These are phyloP conservation scores for Parastagonospora avenae DNA, from an alignment of 2,329 filamentous ascomycete species.

Conservation along the genomic window DNA sequence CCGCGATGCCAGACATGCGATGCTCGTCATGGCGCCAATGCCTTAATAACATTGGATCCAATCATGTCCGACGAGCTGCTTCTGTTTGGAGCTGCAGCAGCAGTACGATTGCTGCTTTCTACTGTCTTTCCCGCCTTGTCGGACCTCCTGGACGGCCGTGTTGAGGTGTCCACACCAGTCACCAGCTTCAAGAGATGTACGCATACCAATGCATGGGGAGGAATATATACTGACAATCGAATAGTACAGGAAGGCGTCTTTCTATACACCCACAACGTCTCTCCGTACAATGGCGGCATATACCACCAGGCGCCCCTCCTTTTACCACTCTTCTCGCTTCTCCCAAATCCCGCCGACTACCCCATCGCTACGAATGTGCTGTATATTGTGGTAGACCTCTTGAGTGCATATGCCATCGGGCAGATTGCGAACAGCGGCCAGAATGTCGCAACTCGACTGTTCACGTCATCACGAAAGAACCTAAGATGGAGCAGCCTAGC, in stretches of 20 bases:
- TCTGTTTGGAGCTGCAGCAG: slow-evolving; percentile 76
- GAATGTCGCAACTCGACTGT: slow-evolving; percentile 69
- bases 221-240: slow-evolving; percentile 9
- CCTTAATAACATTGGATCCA: slow-evolving; percentile 3
- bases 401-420: slow-evolving; percentile 79
- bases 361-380: slow-evolving; percentile 79
- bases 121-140: slow-evolving; percentile 81
- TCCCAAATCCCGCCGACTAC: slow-evolving; percentile 71
- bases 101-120: slow-evolving; percentile 80
- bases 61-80: slow-evolving; percentile 64
- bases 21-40: slow-evolving; percentile 18
- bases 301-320: slow-evolving; percentile 80
- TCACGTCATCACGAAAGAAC: slow-evolving; percentile 76
- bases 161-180: slow-evolving; percentile 95
- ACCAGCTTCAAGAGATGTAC: slow-evolving; percentile 97
- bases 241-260: slow-evolving; percentile 95
- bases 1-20: slow-evolving; percentile 1
- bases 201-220: not conserved
- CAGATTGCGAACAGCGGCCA: slow-evolving; percentile 81
- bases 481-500: slow-evolving; percentile 75
- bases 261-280: slow-evolving; percentile 94
- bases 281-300: slow-evolving; percentile 93
- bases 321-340: slow-evolving; percentile 85
- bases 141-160: slow-evolving; percentile 83
- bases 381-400: slow-evolving; percentile 79